phyloP scores from a whole-genome alignment of 768 basidiomycete genomes.

The Suillus sp. region DNA sequence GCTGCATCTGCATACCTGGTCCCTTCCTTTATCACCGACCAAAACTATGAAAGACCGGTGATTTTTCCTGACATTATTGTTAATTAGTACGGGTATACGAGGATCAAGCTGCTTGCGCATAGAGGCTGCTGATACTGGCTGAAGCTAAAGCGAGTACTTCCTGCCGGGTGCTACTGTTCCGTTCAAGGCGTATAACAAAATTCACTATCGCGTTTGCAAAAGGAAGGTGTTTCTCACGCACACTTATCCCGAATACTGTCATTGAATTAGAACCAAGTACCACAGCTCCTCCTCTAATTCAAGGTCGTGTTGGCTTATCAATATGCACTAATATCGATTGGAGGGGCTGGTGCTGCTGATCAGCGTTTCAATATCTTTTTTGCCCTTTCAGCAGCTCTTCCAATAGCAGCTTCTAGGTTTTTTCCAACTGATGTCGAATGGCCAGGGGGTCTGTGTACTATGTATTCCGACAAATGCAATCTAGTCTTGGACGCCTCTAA shows the following conservation, averaged over 20 bases:
- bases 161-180: background rate
- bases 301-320: background rate
- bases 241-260: background rate
- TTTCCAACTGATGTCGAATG: background rate
- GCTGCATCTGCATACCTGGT: slow-evolving; percentile 63
- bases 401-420: background rate
- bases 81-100: slow-evolving; percentile 89
- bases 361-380: background rate
- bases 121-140: background rate
- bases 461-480: background rate
- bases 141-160: background rate
- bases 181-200: background rate
- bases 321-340: background rate
- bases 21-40: slow-evolving; percentile 91
- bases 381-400: background rate
- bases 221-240: background rate
- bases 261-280: too few relatives aligned
- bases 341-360: background rate
- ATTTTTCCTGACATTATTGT: slow-evolving; percentile 91
- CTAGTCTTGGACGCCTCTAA: background rate
- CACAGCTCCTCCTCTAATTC: background rate
- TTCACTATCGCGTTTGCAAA: background rate
- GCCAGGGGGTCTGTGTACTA: background rate
- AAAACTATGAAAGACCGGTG: slow-evolving; percentile 95
- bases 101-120: slow-evolving; percentile 93